These are phyloP conservation scores for Vigna reflexopilosa DNA, from an alignment of 306 rosid genomes.

Conservation along the genomic window DNA sequence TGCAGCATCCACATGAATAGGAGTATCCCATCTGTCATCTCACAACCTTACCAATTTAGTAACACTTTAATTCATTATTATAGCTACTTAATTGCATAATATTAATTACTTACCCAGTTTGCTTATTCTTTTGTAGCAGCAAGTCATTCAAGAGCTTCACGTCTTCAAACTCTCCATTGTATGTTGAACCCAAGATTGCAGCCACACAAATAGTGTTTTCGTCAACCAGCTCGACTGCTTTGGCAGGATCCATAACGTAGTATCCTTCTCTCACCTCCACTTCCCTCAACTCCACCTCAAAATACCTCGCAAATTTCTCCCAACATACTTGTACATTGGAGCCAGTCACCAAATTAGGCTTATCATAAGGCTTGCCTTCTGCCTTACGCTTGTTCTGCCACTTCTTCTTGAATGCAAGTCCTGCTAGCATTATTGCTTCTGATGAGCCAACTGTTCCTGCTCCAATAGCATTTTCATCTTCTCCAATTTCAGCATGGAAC, in stretches of 20 bases:
- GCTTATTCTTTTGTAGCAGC: constrained; percentile 62
- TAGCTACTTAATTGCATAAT: not conserved
- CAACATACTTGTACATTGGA: constrained; percentile 79
- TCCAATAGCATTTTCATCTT: constrained; percentile 62
- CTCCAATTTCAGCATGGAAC: constrained; percentile 67
- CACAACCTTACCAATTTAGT: constrained; percentile 7
- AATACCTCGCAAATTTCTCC: constrained; percentile 81
- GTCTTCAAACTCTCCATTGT: constrained; percentile 82
- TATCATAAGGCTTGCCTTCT: constrained; percentile 62
- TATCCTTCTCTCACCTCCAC: constrained; percentile 74
- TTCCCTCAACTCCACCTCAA: constrained; percentile 78
- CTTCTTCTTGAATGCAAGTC: constrained; percentile 81
- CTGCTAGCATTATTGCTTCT: constrained; percentile 88
- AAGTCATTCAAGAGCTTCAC: constrained; percentile 77
- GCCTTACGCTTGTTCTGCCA: constrained; percentile 80
- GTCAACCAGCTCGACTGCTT: constrained; percentile 81
- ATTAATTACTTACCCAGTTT: constrained; percentile 60
- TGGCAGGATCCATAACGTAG: constrained; percentile 83
- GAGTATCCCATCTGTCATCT: constrained; percentile 69
- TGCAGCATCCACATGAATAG: constrained; percentile 87
- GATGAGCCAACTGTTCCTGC: constrained; percentile 85
- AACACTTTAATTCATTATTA: constrained; percentile 1
- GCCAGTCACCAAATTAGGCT: constrained; percentile 79
- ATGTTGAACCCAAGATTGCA: constrained; percentile 82
- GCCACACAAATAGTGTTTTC: constrained; percentile 88